Conservation (phyloP, 2,329 filamentous ascomycete genomes). For the Aureobasidium subglaciale region DNA sequence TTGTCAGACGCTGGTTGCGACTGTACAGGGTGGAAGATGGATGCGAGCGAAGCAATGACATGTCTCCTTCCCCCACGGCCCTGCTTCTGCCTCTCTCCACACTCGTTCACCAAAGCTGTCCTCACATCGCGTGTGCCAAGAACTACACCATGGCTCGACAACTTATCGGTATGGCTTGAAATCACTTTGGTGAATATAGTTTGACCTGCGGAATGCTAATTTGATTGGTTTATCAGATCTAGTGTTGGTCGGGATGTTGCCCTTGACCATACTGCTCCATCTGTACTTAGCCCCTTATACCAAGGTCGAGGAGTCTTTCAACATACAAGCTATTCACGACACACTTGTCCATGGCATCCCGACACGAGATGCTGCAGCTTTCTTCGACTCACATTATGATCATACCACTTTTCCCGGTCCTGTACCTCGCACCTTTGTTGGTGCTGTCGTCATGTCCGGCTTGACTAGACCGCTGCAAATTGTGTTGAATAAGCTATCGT, state of each 20-base stretch:
- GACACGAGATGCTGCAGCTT: conserved; percentile 21
- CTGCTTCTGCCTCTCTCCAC: background rate
- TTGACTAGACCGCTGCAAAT: conserved; percentile 57
- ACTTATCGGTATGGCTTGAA: background rate
- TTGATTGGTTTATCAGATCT: background rate
- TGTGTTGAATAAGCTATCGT: background rate
- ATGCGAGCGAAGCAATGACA: background rate
- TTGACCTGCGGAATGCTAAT: background rate
- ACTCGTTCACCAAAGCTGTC: background rate
- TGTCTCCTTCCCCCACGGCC: conserved; percentile 1
- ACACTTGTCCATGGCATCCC: conserved; percentile 69
- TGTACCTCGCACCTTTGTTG: conserved; percentile 85
- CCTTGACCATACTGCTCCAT: conserved; percentile 24
- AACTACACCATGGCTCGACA: background rate
- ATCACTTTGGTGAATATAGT: background rate
- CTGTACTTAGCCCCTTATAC: conserved; percentile 66
- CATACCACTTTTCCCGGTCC: conserved; percentile 86
- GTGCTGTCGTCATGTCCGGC: conserved; percentile 67
- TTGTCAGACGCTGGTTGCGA: background rate
- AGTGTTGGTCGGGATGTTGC: conserved; percentile 17
- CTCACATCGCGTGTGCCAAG: background rate
- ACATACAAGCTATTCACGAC: conserved; percentile 89
- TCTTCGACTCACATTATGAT: conserved; percentile 60
- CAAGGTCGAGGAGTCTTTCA: conserved; percentile 98
- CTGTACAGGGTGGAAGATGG: background rate